Base-by-base conservation (phyloP, 192 early-diverging fungal genomes). In the Coemansia aciculifera region DNA sequence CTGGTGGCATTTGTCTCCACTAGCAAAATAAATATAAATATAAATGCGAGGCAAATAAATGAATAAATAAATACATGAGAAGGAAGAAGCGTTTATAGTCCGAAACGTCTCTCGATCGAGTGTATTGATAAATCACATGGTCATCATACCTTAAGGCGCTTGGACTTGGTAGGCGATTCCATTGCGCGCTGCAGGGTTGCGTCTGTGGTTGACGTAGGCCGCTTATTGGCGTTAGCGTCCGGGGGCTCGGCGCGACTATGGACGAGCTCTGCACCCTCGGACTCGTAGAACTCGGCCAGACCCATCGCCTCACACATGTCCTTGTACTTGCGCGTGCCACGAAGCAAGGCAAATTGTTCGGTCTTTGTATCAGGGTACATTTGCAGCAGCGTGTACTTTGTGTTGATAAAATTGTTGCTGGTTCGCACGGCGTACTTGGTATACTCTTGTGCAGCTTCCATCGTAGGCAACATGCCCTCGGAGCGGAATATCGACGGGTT, bases 341-440 rank as follows among this genome's bases (percentile, higher is more conserved):
- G 79, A 32, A 91, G 72, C 17, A 51, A 51, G 24, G 42, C 24
- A 62, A 86, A 91, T 31, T 74, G 54, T 0, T 78, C 59, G 12
- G 85, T 80, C 64, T 86, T 87, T n/a, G 86, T 76, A 34, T 89
- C 82, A 5, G 86, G 81, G 62, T 92, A 87, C 91, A 99, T 96
- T 62, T 92, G 89, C 85, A 97, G 72, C 27, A 96, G 63, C 2
- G 88, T 87, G 84, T 97, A 99, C 83, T 99, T 99, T 69, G 92
- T 89, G 84, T 96, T 97, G 49, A 87, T 75, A 73, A 86, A 94
- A 7, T 86, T 67, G 72, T 94, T 96, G 59, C 92, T 84, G 15
- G 87, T 84, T 29, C 82, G 73, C 24, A 95, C 74, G 32, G 90
- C 89, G 59, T 85, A 79, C 73, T 85, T 86, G 23, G 91, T 61